Evolutionary conservation across 495 filamentous ascomycete species (phyloP).

Genomic region (Polyplosphaeria fusca): DNA sequence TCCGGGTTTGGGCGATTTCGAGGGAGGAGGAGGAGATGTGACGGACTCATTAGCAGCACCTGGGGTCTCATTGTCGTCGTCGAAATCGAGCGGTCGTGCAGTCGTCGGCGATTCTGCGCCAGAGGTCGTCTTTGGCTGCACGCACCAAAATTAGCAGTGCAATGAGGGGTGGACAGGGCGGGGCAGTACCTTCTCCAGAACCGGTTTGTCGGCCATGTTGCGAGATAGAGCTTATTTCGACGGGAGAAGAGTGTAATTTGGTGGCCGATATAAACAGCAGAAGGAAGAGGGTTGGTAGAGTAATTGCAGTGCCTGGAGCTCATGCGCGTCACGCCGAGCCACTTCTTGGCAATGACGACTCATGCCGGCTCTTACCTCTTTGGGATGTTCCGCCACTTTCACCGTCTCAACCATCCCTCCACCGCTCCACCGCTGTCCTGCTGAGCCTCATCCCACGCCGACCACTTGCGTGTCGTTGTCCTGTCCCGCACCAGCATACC

Average conservation of each 20-base stretch:
- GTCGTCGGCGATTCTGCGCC: constrained; percentile 79
- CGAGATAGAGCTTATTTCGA: background rate
- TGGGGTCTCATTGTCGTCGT: constrained; percentile 70
- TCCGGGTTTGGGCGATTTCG: constrained; percentile 41
- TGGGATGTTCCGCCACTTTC: no score
- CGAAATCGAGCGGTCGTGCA: constrained; percentile 76
- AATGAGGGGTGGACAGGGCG: constrained; percentile 1
- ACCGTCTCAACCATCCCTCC: no score
- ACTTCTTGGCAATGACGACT: background rate
- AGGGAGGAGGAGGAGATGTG: constrained; percentile 41
- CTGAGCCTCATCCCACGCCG: no score
- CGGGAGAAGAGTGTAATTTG: background rate
- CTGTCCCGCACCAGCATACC: no score
- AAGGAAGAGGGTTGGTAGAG: background rate
- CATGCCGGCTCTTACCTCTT: no score
- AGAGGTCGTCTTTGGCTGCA: constrained; percentile 12
- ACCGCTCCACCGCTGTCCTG: no score
- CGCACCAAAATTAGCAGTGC: background rate
- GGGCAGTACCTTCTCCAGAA: constrained; percentile 11
- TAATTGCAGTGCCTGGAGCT: constrained; percentile 1
- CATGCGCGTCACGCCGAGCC: background rate
- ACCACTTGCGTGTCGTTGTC: no score
- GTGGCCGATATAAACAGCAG: background rate
- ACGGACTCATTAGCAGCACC: constrained; percentile 43
- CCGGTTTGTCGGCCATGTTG: constrained; percentile 21